Conservation (phyloP, 257 asterid species). For the Fraxinus cuspidata region DNA sequence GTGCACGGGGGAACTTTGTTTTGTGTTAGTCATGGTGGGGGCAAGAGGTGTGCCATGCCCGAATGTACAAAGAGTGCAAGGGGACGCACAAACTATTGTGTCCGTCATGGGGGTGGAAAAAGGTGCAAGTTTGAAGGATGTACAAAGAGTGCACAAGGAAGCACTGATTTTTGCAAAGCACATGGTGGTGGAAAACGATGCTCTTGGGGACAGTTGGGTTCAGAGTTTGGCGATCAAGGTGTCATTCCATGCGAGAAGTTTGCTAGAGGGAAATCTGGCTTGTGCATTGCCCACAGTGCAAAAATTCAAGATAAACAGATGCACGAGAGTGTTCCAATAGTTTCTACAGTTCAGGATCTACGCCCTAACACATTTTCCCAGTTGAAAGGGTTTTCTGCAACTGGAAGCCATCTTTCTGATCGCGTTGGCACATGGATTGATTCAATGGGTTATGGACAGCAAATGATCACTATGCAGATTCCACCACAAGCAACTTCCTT, state of each 20-base stretch:
- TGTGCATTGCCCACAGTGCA: constrained; percentile 61
- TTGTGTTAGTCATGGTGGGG: constrained; percentile 71
- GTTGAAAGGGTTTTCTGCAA: constrained; percentile 15
- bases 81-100: constrained; percentile 62
- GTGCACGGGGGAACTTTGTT: constrained; percentile 71
- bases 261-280: constrained; percentile 66
- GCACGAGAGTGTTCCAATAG: constrained; percentile 14
- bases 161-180: constrained; percentile 67
- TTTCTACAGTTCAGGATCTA: constrained; percentile 27
- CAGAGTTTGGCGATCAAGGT: constrained; percentile 30
- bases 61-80: constrained; percentile 68
- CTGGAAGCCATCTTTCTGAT: constrained; percentile 15
- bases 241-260: constrained; percentile 52
- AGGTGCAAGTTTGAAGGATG: constrained; percentile 64
- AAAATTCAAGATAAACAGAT: constrained; percentile 34
- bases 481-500: not conserved
- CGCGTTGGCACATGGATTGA: constrained; percentile 25
- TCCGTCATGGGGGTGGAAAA: constrained; percentile 77
- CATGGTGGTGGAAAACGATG: constrained; percentile 77
- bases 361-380: constrained; percentile 19
- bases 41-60: constrained; percentile 53
- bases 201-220: constrained; percentile 52
- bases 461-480: constrained; percentile 4
- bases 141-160: constrained; percentile 68
- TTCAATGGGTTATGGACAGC: constrained; percentile 18